Evolutionary conservation across 1,284 basidiomycete species (phyloP).

Genomic region (Amylostereum chailletii): DNA sequence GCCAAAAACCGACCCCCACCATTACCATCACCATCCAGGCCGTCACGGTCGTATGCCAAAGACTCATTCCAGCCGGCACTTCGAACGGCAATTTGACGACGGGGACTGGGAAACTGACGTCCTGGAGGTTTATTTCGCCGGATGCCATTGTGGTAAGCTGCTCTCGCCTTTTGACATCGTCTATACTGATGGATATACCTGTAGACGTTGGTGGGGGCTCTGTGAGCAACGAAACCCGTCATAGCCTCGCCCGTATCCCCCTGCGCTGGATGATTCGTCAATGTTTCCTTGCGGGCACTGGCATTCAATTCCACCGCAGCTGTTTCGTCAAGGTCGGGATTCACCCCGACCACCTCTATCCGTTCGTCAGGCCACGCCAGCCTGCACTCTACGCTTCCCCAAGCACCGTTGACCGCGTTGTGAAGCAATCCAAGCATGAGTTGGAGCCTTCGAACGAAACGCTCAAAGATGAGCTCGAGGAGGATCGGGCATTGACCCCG

Average conservation of each 20-base stretch:
- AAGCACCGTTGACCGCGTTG: not conserved
- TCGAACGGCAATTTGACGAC: too few relatives aligned
- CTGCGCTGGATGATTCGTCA: slow-evolving; percentile 63
- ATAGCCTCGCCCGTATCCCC: slow-evolving; percentile 50
- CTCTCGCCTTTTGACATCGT: not conserved
- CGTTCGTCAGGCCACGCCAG: not conserved
- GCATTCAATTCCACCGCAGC: slow-evolving; percentile 27
- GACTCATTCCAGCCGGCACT: too few relatives aligned
- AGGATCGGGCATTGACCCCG: too few relatives aligned
- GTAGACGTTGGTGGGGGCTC: slow-evolving; percentile 49
- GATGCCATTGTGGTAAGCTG: slow-evolving; percentile 39
- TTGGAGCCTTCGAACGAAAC: not conserved
- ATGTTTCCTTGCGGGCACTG: slow-evolving; percentile 33
- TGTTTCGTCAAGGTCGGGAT: slow-evolving; percentile 27
- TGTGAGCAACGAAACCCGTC: slow-evolving; percentile 38
- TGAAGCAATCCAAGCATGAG: not conserved
- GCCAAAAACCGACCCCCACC: slow-evolving; percentile 5
- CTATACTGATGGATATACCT: not conserved
- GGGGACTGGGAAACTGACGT: slow-evolving; percentile 29
- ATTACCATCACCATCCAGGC: slow-evolving; percentile 8
- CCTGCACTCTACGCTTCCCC: not conserved
- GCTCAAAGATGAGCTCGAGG: too few relatives aligned
- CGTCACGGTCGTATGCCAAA: not conserved
- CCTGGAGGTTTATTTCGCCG: slow-evolving; percentile 45
- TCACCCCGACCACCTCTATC: slow-evolving; percentile 16